phyloP scores from a whole-genome alignment of 345 rosid genomes.

The Citrus sp. region DNA sequence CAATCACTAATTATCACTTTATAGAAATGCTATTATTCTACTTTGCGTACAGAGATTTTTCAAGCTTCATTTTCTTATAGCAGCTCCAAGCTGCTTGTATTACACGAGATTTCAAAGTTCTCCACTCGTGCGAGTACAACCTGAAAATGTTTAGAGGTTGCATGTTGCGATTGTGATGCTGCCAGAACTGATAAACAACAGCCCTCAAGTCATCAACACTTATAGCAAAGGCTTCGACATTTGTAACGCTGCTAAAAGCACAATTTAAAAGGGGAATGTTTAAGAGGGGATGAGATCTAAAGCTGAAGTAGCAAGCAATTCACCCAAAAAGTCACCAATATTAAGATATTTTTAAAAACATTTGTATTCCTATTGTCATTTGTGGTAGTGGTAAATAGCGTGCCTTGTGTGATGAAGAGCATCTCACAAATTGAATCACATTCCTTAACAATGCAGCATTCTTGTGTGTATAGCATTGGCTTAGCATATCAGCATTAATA shows the following conservation, averaged over 20 bases:
- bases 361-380: background rate
- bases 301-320: background rate
- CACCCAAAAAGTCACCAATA: no score
- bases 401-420: no score
- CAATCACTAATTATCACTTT: no score
- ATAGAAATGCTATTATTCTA: no score
- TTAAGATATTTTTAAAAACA: background rate
- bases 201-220: constrained; percentile 12
- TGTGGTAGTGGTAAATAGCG: no score
- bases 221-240: background rate
- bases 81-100: background rate
- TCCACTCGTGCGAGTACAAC: constrained; percentile 41
- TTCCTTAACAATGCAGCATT: no score
- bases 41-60: background rate
- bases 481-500: no score
- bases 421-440: no score
- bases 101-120: constrained; percentile 18
- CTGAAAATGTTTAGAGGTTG: constrained; percentile 13
- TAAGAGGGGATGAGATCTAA: background rate
- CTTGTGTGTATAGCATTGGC: no score
- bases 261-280: background rate
- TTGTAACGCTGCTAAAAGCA: background rate
- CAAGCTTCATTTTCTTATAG: background rate
- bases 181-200: background rate
- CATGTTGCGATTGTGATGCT: background rate